Evolutionary conservation across 2,329 filamentous ascomycete species (phyloP).

Genomic region (Aureobasidium zeae): DNA sequence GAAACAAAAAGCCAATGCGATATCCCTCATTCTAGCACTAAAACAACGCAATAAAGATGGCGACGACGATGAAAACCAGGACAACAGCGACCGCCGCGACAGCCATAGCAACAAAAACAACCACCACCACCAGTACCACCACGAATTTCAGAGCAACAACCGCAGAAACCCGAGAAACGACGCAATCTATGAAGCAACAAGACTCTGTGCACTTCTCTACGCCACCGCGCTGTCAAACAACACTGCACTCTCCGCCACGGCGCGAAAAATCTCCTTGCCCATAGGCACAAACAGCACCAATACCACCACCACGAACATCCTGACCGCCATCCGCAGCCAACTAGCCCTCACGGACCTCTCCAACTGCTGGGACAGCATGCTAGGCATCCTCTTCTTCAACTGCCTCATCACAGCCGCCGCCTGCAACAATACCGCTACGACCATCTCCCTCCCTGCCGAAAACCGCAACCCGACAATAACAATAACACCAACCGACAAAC

Average conservation of each 20-base stretch:
- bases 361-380: slow-evolving; percentile 27
- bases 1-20: not conserved
- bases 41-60: not conserved
- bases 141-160: too few relatives aligned
- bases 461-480: too few relatives aligned
- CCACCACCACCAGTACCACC: too few relatives aligned
- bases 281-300: not conserved
- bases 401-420: slow-evolving; percentile 26
- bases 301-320: not conserved
- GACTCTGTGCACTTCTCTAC: slow-evolving; percentile 24
- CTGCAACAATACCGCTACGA: slow-evolving; percentile 19
- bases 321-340: slow-evolving; percentile 20
- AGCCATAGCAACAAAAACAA: too few relatives aligned
- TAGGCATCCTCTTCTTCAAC: slow-evolving; percentile 28
- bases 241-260: slow-evolving; percentile 20
- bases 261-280: slow-evolving; percentile 3
- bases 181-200: slow-evolving; percentile 24
- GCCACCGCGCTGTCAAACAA: slow-evolving; percentile 21
- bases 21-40: not conserved
- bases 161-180: too few relatives aligned
- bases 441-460: too few relatives aligned
- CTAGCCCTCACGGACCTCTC: slow-evolving; percentile 23
- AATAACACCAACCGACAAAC: not conserved
- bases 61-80: too few relatives aligned
- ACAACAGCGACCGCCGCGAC: too few relatives aligned